A percentile compares a stretch with the other conserved stretches of the same genome.
phyloP scores from a whole-genome alignment of 768 basidiomycete genomes.

The Russula brevipes region DNA sequence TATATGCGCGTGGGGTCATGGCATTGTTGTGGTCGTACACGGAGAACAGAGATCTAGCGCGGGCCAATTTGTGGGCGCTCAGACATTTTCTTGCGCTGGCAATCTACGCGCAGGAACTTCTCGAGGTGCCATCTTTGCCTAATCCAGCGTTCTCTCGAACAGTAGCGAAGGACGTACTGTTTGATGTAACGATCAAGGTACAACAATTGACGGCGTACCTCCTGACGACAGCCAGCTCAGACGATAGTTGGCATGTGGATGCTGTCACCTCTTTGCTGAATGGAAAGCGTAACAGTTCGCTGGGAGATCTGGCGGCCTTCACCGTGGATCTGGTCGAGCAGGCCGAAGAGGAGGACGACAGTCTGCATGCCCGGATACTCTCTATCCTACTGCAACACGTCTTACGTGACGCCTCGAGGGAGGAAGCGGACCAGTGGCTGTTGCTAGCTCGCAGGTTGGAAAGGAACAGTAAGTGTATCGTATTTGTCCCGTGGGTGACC shows the following conservation, averaged over 20 bases:
- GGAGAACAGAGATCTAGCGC: slow-evolving; percentile 56
- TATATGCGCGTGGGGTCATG: slow-evolving; percentile 57
- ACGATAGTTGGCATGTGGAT: slow-evolving; percentile 47
- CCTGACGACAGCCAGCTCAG: slow-evolving; percentile 40
- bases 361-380: slow-evolving; percentile 56
- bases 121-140: slow-evolving; percentile 45
- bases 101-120: slow-evolving; percentile 57
- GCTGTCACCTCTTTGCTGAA: slow-evolving; percentile 37
- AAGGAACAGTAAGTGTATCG: slow-evolving; percentile 46
- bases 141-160: slow-evolving; percentile 46
- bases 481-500: neutral
- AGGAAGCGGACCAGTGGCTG: slow-evolving; percentile 77
- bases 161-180: slow-evolving; percentile 34
- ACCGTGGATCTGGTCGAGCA: slow-evolving; percentile 33
- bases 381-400: slow-evolving; percentile 54
- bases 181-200: slow-evolving; percentile 42
- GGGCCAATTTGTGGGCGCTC: slow-evolving; percentile 58
- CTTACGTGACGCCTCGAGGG: slow-evolving; percentile 51
- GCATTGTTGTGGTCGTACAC: slow-evolving; percentile 53
- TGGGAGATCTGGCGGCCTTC: slow-evolving; percentile 32
- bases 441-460: slow-evolving; percentile 59
- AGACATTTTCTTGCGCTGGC: slow-evolving; percentile 62
- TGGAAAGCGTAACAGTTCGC: slow-evolving; percentile 25
- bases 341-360: slow-evolving; percentile 38
- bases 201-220: slow-evolving; percentile 60